Conservation (phyloP, 2,329 filamentous ascomycete species). For the Pyrenochaeta sp. region DNA sequence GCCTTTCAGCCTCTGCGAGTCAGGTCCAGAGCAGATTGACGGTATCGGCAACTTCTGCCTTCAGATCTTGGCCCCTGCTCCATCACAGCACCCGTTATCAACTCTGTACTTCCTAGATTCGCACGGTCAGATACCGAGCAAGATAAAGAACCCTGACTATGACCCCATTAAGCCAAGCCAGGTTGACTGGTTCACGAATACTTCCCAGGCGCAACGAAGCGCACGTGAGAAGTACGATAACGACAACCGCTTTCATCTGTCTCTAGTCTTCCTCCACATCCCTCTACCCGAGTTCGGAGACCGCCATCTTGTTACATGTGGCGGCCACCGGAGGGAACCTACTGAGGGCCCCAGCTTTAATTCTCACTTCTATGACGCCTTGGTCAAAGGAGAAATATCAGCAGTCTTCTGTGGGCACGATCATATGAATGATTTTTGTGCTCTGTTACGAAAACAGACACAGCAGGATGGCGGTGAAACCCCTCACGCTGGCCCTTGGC, state of each 20-base stretch:
- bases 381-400: conserved; percentile 81
- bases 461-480: conserved; percentile 16
- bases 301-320: conserved; percentile 59
- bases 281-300: conserved; percentile 85
- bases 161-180: conserved; percentile 93
- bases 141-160: conserved; percentile 82
- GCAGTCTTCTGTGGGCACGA: conserved; percentile 92
- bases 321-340: conserved; percentile 80
- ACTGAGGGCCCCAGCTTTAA: conserved; percentile 88
- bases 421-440: conserved; percentile 94
- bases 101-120: conserved; percentile 92
- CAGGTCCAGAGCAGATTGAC: conserved; percentile 81
- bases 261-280: conserved; percentile 94
- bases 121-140: conserved; percentile 86
- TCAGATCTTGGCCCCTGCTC: conserved; percentile 77
- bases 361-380: conserved; percentile 85
- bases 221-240: conserved; percentile 75
- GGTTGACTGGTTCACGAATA: conserved; percentile 89
- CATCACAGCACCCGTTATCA: conserved; percentile 24
- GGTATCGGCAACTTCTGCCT: conserved; percentile 95
- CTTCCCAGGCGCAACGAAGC: conserved; percentile 68
- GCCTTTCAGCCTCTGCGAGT: conserved; percentile 82
- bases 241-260: conserved; percentile 88
- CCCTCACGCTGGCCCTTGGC: conserved; percentile 13
- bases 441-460: conserved; percentile 49